Evolutionary conservation across 2,329 filamentous ascomycete species (phyloP).

Genomic region (Colletotrichum cereale): DNA sequence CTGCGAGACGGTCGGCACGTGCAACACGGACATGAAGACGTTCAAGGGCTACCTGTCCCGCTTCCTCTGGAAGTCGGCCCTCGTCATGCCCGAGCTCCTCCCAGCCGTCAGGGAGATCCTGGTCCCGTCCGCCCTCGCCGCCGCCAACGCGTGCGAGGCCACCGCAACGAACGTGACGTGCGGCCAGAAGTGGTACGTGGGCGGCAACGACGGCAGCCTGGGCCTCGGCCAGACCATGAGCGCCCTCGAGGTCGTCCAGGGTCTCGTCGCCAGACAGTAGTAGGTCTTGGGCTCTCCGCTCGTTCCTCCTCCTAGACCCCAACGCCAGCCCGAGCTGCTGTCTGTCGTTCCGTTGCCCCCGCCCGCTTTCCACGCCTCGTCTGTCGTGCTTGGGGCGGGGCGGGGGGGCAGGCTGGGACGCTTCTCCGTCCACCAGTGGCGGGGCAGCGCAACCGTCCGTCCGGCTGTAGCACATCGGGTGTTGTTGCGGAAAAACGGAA

Average conservation of each 20-base stretch:
- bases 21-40: constrained; percentile 73
- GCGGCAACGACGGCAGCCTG: constrained; percentile 65
- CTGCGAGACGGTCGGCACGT: constrained; percentile 70
- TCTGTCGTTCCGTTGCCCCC: background rate
- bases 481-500: background rate
- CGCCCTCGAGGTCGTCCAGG: constrained; percentile 73
- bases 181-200: constrained; percentile 73
- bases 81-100: constrained; percentile 67
- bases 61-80: constrained; percentile 71
- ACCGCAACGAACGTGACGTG: constrained; percentile 65
- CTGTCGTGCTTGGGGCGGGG: no score
- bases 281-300: constrained; percentile 49
- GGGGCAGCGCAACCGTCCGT: background rate
- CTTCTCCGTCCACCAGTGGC: background rate
- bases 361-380: background rate
- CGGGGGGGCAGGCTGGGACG: background rate
- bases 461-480: background rate
- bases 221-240: constrained; percentile 75
- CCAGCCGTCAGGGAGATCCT: constrained; percentile 62
- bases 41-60: constrained; percentile 78
- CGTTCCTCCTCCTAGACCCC: background rate
- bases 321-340: background rate
- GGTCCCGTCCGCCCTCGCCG: constrained; percentile 65
- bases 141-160: constrained; percentile 68
- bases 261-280: constrained; percentile 57